These are phyloP conservation scores for Annulohypoxylon truncatum DNA, from an alignment of 2,329 filamentous ascomycete species.

Conservation along the genomic window DNA sequence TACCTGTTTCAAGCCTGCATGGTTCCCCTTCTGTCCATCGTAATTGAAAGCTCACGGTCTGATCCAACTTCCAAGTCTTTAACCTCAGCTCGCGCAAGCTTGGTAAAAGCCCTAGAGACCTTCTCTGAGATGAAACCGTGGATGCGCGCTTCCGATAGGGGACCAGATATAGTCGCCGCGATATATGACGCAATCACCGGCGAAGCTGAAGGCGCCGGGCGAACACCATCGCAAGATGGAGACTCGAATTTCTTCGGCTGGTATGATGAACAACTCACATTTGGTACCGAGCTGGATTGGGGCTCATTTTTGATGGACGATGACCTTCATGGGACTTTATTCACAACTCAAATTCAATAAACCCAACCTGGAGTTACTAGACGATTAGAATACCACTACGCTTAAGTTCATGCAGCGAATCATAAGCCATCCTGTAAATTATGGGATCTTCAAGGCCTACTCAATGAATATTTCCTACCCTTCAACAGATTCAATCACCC, in stretches of 20 bases:
- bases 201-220: constrained; percentile 30
- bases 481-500: not conserved
- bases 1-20: constrained; percentile 39
- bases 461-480: not conserved
- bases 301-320: constrained; percentile 36
- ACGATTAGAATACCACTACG: not conserved
- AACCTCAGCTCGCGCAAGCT: constrained; percentile 27
- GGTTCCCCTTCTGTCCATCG: constrained; percentile 31
- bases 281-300: constrained; percentile 36
- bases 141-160: constrained; percentile 35
- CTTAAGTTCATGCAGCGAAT: not conserved
- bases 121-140: constrained; percentile 38
- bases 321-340: constrained; percentile 30
- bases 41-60: constrained; percentile 28
- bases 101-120: constrained; percentile 33
- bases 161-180: constrained; percentile 32
- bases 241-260: constrained; percentile 39
- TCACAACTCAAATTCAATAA: constrained; percentile 11
- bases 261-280: constrained; percentile 38
- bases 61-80: constrained; percentile 22
- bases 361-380: not conserved
- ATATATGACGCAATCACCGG: constrained; percentile 35
- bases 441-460: not conserved
- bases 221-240: constrained; percentile 35
- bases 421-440: not conserved